Evolutionary conservation across 176 grass and related monocot species (phyloP).

Genomic region (Carex littledalei): DNA sequence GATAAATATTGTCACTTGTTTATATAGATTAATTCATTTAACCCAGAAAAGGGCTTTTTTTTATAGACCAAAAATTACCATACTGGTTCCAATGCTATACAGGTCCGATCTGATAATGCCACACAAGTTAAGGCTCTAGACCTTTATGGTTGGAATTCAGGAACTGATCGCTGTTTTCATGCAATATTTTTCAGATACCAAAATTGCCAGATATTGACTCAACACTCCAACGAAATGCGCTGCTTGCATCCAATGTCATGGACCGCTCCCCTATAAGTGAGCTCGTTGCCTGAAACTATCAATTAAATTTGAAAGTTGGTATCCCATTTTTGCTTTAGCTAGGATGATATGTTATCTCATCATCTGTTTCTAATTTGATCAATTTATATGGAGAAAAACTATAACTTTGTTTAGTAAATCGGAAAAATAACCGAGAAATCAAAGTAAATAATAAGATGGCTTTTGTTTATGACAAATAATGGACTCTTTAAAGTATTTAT

Average conservation of each 20-base stretch:
- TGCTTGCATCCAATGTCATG: conserved; percentile 71
- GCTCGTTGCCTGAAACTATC: conserved; percentile 57
- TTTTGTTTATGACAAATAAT: neutral
- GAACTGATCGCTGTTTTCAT: neutral
- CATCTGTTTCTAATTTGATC: neutral
- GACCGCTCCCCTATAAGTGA: conserved; percentile 80
- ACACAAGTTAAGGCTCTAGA: neutral
- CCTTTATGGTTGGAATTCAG: neutral
- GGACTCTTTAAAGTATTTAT: neutral
- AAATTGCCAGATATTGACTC: conserved; percentile 97
- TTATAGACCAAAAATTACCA: neutral
- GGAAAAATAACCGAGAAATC: neutral
- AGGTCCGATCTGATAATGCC: neutral
- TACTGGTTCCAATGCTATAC: neutral
- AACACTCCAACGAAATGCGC: conserved; percentile 60
- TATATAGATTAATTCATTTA: neutral
- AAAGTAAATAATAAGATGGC: neutral
- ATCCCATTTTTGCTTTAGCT: neutral
- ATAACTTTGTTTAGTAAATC: neutral
- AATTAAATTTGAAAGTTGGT: conserved; percentile 22
- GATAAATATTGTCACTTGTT: neutral
- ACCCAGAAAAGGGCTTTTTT: neutral
- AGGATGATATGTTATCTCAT: neutral
- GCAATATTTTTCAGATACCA: conserved; percentile 60
- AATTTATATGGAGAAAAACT: neutral